Evolutionary conservation across 345 rosid genomes (phyloP), one percentile per base, ranked within the genome.

Genomic region (Brassica juncea): DNA sequence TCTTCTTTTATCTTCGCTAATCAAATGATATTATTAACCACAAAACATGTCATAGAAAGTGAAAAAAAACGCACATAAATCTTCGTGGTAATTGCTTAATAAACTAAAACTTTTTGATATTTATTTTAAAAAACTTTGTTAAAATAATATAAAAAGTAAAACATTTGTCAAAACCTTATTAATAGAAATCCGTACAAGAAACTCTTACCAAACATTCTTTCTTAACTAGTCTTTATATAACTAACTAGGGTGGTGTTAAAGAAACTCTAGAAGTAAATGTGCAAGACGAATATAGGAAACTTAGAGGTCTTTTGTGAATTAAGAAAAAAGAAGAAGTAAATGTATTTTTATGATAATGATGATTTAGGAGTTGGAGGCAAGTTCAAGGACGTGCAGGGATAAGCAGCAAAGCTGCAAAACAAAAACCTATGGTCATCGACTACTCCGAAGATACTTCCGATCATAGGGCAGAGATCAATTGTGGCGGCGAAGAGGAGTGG

Each of bases 401-500:
- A 70, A 57, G 80, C 57, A 75, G 52, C 64, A 80, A 80, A 39
- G 63, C 80, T 75, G 21, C 64, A 58, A 70, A 70, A 66, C 73
- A 55, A 70, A 75, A 65, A 19, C 32, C 68, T n/a, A 75, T 15
- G 59, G 49, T 58, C 4, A 63, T 70, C 10, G 21, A 65, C 71
- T 54, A 65, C 63, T 75, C 72, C 15, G 10, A 69, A 68, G 71
- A 80, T 32, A 25, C 5, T 68, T 64, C 52, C 4, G 68, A 69
- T 6, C 70, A 73, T 68, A 57, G 27, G 5, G 59, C 44, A 66
- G 34, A 31, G 21, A 10, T 15, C 39, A 81, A 5, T 3, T 55
- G 28, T 69, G 54, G 15, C 10, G 28, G 55, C 15, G 73, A 73
- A 59, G 78, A 72, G 54, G 82, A 67, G 15, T 89, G 96, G 96